Conservation (phyloP, 2,329 filamentous ascomycete species). For the Sarocladium oryzae region DNA sequence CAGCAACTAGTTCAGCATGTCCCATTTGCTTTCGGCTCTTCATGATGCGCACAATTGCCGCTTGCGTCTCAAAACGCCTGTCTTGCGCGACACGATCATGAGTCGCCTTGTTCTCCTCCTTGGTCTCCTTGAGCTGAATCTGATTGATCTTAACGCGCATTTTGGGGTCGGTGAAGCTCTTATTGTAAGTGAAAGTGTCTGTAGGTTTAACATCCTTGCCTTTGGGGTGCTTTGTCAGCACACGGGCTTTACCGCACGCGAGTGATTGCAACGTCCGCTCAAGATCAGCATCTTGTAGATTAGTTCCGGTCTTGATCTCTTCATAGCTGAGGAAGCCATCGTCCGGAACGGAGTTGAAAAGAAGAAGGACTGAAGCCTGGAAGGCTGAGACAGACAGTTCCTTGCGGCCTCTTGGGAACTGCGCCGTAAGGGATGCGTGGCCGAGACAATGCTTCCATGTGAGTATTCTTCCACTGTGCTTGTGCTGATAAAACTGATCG, state of each 20-base stretch:
- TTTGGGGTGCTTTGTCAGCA: constrained; percentile 79
- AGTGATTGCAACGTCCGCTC: constrained; percentile 90
- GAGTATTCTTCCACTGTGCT: constrained; percentile 81
- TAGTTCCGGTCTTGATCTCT: constrained; percentile 68
- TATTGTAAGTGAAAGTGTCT: constrained; percentile 82
- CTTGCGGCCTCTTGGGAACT: constrained; percentile 73
- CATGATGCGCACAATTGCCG: constrained; percentile 94
- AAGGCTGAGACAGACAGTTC: constrained; percentile 88
- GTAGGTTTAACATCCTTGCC: constrained; percentile 69
- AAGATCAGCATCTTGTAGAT: constrained; percentile 70
- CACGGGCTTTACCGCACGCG: constrained; percentile 81
- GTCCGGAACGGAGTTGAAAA: constrained; percentile 68
- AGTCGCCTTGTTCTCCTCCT: constrained; percentile 88
- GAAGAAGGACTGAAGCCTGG: constrained; percentile 81
- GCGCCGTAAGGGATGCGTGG: constrained; percentile 78
- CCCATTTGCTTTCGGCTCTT: constrained; percentile 85
- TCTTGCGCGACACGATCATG: constrained; percentile 86
- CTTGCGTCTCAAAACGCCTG: constrained; percentile 92
- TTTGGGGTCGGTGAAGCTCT: constrained; percentile 69
- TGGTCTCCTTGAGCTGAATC: constrained; percentile 93
- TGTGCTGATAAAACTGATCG: constrained; percentile 77
- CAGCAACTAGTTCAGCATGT: constrained; percentile 80
- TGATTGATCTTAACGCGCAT: constrained; percentile 97
- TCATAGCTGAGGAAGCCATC: constrained; percentile 65
- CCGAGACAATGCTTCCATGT: constrained; percentile 92